Evolutionary conservation across 805 yeast genomes (phyloP).

Genomic region (Metschnikowia orientalis): DNA sequence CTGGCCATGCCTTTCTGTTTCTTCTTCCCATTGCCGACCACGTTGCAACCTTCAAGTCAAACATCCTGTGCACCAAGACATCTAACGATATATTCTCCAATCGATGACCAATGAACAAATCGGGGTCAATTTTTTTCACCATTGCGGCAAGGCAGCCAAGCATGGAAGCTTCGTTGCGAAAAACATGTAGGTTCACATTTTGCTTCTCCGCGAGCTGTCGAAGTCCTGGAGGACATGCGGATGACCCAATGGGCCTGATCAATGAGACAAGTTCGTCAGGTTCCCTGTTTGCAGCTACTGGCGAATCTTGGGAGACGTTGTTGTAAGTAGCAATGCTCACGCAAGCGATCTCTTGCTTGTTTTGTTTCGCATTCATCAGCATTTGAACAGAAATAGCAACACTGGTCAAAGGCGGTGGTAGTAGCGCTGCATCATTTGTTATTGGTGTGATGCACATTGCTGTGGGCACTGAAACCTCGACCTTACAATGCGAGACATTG

Average conservation of each 20-base stretch:
- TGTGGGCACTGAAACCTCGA: conserved; percentile 59
- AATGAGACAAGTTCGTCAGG: conserved; percentile 67
- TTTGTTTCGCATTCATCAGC: conserved; percentile 63
- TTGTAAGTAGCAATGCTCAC: conserved; percentile 71
- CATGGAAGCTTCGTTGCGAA: conserved; percentile 70
- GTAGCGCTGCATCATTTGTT: conserved; percentile 35
- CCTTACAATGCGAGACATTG: conserved; percentile 73
- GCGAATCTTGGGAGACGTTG: conserved; percentile 69
- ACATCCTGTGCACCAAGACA: conserved; percentile 75
- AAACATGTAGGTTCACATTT: conserved; percentile 48
- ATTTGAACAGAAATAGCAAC: conserved; percentile 79
- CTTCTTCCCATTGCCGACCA: conserved; percentile 87
- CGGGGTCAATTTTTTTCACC: conserved; percentile 78
- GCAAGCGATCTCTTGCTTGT: conserved; percentile 83
- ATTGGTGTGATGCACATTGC: conserved; percentile 49
- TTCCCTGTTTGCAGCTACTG: conserved; percentile 55
- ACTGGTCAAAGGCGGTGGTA: conserved; percentile 64
- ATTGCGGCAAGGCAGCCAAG: conserved; percentile 70
- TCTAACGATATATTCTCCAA: conserved; percentile 76
- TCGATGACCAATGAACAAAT: conserved; percentile 83
- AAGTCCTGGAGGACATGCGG: conserved; percentile 73
- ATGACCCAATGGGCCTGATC: conserved; percentile 70
- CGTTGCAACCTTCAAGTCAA: conserved; percentile 63
- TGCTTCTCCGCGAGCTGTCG: conserved; percentile 54
- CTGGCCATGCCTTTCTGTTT: conserved; percentile 73